A percentile compares a stretch with the other conserved stretches of the same genome.
Conservation (phyloP, 768 basidiomycete genomes). For the Mrakia gelida region DNA sequence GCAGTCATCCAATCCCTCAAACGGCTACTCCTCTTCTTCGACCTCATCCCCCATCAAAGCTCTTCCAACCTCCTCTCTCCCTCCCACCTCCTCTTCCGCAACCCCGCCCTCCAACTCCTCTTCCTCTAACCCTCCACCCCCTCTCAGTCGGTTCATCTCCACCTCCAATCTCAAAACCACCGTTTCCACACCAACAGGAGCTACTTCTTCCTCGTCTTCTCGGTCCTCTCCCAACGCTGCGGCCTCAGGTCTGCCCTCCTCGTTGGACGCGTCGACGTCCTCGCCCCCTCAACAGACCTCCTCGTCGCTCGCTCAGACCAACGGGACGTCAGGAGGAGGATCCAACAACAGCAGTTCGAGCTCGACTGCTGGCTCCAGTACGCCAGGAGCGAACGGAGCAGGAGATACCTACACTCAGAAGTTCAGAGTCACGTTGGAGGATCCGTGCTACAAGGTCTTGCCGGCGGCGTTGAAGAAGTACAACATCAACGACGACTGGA, state of each 20-base stretch:
- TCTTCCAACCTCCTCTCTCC: conserved; percentile 36
- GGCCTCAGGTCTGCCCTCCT: neutral
- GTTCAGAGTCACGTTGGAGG: conserved; percentile 95
- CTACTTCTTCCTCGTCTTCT: neutral
- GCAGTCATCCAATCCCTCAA: conserved; percentile 36
- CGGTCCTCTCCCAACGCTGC: conserved; percentile 3
- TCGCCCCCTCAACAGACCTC: neutral
- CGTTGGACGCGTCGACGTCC: neutral
- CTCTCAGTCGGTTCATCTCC: conserved; percentile 34
- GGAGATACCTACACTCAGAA: conserved; percentile 48
- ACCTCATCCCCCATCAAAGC: conserved; percentile 30
- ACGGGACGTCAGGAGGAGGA: neutral
- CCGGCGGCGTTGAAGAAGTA: conserved; percentile 98
- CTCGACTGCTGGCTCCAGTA: neutral
- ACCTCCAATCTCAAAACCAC: conserved; percentile 19
- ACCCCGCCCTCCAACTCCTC: conserved; percentile 5
- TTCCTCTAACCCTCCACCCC: conserved; percentile 30
- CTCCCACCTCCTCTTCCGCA: neutral
- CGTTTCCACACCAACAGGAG: neutral
- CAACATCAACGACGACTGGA: conserved; percentile 98
- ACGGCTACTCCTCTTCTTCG: conserved; percentile 36
- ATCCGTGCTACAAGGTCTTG: conserved; percentile 97
- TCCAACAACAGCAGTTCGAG: neutral
- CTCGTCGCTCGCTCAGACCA: neutral
- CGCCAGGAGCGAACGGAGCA: conserved; percentile 32